phyloP scores from a whole-genome alignment of 2,329 filamentous ascomycete species.

The Fusarium phyllophilum region DNA sequence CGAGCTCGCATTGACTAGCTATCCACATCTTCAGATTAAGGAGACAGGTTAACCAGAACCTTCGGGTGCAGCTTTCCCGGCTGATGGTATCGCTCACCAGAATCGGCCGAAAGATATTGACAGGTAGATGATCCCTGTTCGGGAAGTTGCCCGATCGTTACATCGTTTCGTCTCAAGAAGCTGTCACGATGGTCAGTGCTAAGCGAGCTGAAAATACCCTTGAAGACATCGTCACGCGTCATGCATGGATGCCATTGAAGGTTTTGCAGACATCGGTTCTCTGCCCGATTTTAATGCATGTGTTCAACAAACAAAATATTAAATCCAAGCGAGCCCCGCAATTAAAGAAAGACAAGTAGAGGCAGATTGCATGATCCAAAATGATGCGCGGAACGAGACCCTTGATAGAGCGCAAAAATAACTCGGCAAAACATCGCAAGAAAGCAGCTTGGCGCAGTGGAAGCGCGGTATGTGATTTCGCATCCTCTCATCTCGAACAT shows the following conservation, averaged over 20 bases:
- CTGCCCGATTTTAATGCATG: neutral
- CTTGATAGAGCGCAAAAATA: neutral
- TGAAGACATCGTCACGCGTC: neutral
- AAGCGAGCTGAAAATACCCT: neutral
- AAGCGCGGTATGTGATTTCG: conserved; percentile 18
- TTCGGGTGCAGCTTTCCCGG: neutral
- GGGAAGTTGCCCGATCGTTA: neutral
- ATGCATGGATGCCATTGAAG: neutral
- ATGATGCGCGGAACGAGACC: no score
- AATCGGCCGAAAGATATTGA: neutral
- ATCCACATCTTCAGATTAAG: neutral
- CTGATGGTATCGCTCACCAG: neutral
- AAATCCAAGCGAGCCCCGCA: neutral
- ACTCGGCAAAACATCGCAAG: conserved; percentile 1
- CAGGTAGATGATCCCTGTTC: neutral
- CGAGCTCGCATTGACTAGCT: neutral
- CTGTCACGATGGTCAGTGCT: neutral
- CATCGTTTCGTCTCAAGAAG: neutral
- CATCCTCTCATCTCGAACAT: neutral
- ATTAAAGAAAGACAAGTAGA: neutral
- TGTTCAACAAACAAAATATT: neutral
- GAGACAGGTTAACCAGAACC: neutral
- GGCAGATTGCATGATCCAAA: neutral
- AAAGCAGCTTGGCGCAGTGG: conserved; percentile 32
- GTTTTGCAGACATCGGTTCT: neutral